A percentile compares a stretch with the other conserved stretches of the same genome.
Conservation (phyloP, 2,329 filamentous ascomycete genomes). For the Talaromyces atroroseus region DNA sequence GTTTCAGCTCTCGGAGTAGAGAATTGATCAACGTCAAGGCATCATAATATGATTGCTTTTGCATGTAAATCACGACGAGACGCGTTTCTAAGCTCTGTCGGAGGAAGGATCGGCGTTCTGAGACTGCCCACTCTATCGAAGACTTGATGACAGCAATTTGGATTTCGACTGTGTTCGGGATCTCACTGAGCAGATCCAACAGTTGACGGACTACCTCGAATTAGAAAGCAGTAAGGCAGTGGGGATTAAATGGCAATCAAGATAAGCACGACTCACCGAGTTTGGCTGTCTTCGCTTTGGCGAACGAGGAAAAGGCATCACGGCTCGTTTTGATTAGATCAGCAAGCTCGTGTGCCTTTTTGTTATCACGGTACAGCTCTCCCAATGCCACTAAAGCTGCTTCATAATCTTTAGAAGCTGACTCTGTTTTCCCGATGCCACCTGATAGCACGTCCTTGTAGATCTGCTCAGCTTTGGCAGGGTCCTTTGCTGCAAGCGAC, state of each 20-base stretch:
- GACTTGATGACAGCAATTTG: conserved; percentile 96
- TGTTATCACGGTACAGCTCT: conserved; percentile 80
- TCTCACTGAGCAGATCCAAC: conserved; percentile 88
- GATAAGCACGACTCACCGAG: conserved; percentile 60
- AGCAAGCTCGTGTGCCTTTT: conserved; percentile 77
- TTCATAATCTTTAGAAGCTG: conserved; percentile 87
- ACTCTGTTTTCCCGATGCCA: conserved; percentile 77
- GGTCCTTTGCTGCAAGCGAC: conserved; percentile 72
- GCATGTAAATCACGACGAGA: conserved; percentile 89
- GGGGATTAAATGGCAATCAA: too few species aligned
- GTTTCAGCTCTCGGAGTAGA: conserved; percentile 92
- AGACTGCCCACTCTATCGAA: conserved; percentile 98
- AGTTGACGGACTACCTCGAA: conserved; percentile 75
- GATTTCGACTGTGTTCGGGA: conserved; percentile 89
- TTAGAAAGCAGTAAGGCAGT: not conserved
- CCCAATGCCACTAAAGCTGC: conserved; percentile 80
- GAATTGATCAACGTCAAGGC: conserved; percentile 94
- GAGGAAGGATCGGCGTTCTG: conserved; percentile 89
- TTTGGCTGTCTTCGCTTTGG: conserved; percentile 98
- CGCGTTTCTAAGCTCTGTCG: conserved; percentile 97
- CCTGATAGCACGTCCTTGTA: conserved; percentile 88
- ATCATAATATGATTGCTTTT: conserved; percentile 96
- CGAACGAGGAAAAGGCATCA: conserved; percentile 88
- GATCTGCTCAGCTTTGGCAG: conserved; percentile 74
- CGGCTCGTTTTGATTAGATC: conserved; percentile 86